Evolutionary conservation across 768 basidiomycete species (phyloP), one percentile per base, ranked within the genome.

Genomic region (Agrocybe praecox): DNA sequence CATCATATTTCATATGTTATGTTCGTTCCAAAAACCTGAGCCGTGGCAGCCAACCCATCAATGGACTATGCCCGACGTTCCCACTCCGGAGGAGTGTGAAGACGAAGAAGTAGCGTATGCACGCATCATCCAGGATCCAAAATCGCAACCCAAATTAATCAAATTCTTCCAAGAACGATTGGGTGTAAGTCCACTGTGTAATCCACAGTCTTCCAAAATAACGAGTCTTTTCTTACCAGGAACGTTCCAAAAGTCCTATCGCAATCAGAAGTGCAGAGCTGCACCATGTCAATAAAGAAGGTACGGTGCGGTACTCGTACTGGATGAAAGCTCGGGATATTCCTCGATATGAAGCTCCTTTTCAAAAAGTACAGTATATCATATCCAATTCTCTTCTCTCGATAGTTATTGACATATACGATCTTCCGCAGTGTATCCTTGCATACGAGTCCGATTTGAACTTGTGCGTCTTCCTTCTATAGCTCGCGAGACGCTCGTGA

Each of bases 11-110:
- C 79, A 88, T 42, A 76, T 93, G 72, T 67, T 90, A 57, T 93
- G 90, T 69, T 94, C 92, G 5, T 94, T 92, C 77, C 90, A 94
- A 59, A 79, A 76, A 50, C 88, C 89, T 2, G 92, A 94, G 65
- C 83, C 84, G 10, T 85, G 84, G 81, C 90, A 92, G 65, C 89
- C 86, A 1, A 67, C 74, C 9, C 78, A 86, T 62, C 87, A 90
- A 56, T 87, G 83, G 81, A 71, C 82, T 2, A 86, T 89, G 80
- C 91, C 91, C 0, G 54, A 69, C 12, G 75, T 79, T 17, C 82
- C 82, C 9, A 65, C 79, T 5, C 86, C 90, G 0, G 88, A 91
- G 29, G 74, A 85, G 18, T 90, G 89, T 63, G 80, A 81, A 52
- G 72, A 83, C 19, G 84, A 86, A 51, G 85, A 88, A 63, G 75